Conservation (phyloP, 441 rosid genomes). For the Mallotus japonicus region DNA sequence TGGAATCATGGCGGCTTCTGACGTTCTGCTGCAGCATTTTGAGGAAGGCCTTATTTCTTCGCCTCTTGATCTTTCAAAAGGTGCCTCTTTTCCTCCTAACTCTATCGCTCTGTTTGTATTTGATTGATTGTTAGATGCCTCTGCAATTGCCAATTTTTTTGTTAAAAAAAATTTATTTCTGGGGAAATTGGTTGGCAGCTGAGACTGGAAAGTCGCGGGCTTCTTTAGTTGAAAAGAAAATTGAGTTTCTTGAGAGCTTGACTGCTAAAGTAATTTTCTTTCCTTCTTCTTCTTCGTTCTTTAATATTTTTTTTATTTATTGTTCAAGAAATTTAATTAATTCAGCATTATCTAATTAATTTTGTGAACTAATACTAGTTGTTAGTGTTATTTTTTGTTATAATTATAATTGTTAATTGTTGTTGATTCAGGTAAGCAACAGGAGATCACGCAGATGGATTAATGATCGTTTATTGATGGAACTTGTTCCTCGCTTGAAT, state of each 20-base stretch:
- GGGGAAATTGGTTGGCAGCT: constrained; percentile 35
- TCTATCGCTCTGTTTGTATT: neutral
- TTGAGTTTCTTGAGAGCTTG: constrained; percentile 82
- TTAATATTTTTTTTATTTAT: no score
- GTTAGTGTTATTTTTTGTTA: neutral
- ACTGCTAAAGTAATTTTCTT: constrained; percentile 58
- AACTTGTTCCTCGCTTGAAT: constrained; percentile 87
- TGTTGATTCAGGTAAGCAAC: constrained; percentile 62
- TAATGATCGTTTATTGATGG: constrained; percentile 89
- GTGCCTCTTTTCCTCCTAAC: constrained; percentile 18
- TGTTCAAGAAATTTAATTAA: no score
- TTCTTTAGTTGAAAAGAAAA: constrained; percentile 78
- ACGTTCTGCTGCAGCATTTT: constrained; percentile 46
- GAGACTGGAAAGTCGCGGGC: constrained; percentile 52
- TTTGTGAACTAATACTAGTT: neutral
- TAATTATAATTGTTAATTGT: no score
- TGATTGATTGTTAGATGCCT: no score
- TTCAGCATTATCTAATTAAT: neutral
- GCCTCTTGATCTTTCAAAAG: constrained; percentile 44
- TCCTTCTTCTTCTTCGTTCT: no score
- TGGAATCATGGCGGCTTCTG: constrained; percentile 60
- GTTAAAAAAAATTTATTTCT: neutral
- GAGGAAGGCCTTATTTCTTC: constrained; percentile 45
- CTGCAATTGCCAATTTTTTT: neutral
- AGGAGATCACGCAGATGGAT: constrained; percentile 79